Base-by-base conservation (phyloP, 441 rosid genomes). In the Pelargonium myrrhifolium region DNA sequence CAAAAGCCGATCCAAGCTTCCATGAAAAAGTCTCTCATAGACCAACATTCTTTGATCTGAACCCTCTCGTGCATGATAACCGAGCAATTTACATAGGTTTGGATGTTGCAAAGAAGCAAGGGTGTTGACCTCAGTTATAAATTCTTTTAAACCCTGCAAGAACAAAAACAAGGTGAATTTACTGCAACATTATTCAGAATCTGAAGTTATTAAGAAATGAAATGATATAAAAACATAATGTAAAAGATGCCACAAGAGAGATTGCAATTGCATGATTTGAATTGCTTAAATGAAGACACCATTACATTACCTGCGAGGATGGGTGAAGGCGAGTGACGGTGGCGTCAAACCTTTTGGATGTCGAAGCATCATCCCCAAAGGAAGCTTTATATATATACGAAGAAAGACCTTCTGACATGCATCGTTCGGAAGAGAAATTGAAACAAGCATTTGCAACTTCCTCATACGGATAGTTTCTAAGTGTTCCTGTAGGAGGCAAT, bases 71-170 rank as follows among this genome's bases (percentile, higher is more conserved):
- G 98, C 93, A 74, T 90, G 89, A 82, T 80, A 94, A 31, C 98
- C 99, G 5, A 86, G 84, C 77, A 94, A 79, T 73, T 88, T 92
- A 76, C 99, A 92, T 6, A 94, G 88, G 81, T 92, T 88, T 62
- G 89, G 96, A 75, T 94, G 99, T 77, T 87, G 89, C 85, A 94
- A 73, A 7, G 98, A 81, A 68, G 96, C 94, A 45, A 94, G 85
- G 15, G 97, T 92, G 76, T 82, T 86, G 62, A 87, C 90, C 76
- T 92, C 99, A 66, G 69, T 86, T 65, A 77, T 78, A 55, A 94
- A 94, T 65, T 94, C 99, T 71, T 81, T 89, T 4, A 85, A 71
- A 75, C 90, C 85, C 99, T 94, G 80, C 2, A 72, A 62, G 58
- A 74, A 24, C 37, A n/a, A 47, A 14, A 47, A 47, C 55, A 47